Evolutionary conservation across 306 rosid species (phyloP).

Genomic region (Canavalia gladiata): DNA sequence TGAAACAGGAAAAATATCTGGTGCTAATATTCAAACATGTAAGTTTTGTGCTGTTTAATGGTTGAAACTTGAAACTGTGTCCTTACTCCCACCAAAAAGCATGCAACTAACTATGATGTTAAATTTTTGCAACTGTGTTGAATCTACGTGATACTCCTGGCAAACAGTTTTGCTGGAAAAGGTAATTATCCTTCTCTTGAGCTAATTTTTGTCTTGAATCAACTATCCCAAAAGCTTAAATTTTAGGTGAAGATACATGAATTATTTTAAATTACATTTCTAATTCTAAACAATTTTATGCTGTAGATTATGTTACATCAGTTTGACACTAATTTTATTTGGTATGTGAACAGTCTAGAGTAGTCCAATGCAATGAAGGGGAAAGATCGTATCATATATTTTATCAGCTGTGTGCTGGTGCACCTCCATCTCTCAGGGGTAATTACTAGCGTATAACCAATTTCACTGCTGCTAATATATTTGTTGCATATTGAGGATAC

Average conservation of each 20-base stretch:
- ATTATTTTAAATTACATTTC: slow-evolving; percentile 9
- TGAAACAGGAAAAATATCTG: slow-evolving; percentile 92
- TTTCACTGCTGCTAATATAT: slow-evolving; percentile 20
- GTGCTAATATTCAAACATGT: slow-evolving; percentile 96
- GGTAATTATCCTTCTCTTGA: slow-evolving; percentile 61
- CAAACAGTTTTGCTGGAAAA: slow-evolving; percentile 89
- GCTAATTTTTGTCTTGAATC: slow-evolving; percentile 31
- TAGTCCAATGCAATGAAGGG: slow-evolving; percentile 93
- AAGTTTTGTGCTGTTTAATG: slow-evolving; percentile 55
- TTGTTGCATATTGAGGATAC: slow-evolving; percentile 36
- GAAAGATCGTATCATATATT: slow-evolving; percentile 97
- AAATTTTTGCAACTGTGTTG: slow-evolving; percentile 26
- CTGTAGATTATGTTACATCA: slow-evolving; percentile 36
- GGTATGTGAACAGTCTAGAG: slow-evolving; percentile 79
- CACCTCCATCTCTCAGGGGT: slow-evolving; percentile 80
- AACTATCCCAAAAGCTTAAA: background rate
- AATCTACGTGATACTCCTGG: slow-evolving; percentile 38
- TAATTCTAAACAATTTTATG: background rate
- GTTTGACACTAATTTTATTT: slow-evolving; percentile 39
- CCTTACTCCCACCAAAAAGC: slow-evolving; percentile 39
- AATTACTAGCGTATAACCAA: slow-evolving; percentile 32
- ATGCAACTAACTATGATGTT: slow-evolving; percentile 8
- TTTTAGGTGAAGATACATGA: background rate
- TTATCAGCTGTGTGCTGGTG: slow-evolving; percentile 95
- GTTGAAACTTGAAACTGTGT: slow-evolving; percentile 26